A percentile compares a stretch with the other conserved stretches of the same genome.
Conservation (phyloP, 2,329 filamentous ascomycete genomes). For the Orbilia brochopaga region DNA sequence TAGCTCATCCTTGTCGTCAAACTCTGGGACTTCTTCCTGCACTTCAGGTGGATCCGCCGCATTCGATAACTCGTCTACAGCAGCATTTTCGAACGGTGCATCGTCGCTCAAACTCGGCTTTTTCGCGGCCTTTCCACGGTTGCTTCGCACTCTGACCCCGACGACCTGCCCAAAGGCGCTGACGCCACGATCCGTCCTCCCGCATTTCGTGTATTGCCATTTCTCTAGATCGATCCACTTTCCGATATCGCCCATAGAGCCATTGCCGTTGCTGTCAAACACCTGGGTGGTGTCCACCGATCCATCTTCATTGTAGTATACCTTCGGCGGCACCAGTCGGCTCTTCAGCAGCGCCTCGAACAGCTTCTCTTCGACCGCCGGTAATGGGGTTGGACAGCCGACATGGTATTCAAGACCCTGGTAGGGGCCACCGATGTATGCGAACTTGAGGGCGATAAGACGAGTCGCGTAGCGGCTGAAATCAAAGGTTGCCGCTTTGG, state of each 20-base stretch:
- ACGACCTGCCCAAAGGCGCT: constrained; percentile 98
- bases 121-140: constrained; percentile 65
- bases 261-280: constrained; percentile 59
- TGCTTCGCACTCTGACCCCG: constrained; percentile 79
- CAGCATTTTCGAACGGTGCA: constrained; percentile 51
- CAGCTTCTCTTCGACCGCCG: constrained; percentile 89
- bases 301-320: constrained; percentile 50
- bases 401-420: constrained; percentile 90
- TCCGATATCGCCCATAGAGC: constrained; percentile 33
- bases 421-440: constrained; percentile 88
- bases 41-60: constrained; percentile 22
- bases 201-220: constrained; percentile 93
- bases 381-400: constrained; percentile 70
- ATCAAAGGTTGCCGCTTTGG: constrained; percentile 65
- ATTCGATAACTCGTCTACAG: constrained; percentile 20
- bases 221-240: constrained; percentile 73
- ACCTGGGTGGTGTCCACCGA: constrained; percentile 58
- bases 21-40: constrained; percentile 57
- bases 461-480: constrained; percentile 80
- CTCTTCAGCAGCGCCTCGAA: constrained; percentile 88
- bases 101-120: constrained; percentile 46
- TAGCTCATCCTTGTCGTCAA: constrained; percentile 78
- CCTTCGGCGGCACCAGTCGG: constrained; percentile 73
- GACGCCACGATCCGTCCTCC: constrained; percentile 88
- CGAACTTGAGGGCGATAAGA: constrained; percentile 87